Percentiles rank a stretch among this genome's conserved stretches.
Evolutionary conservation across 208 protist species (phyloP).

Genomic region (Kentomonas sorsogonicus): DNA sequence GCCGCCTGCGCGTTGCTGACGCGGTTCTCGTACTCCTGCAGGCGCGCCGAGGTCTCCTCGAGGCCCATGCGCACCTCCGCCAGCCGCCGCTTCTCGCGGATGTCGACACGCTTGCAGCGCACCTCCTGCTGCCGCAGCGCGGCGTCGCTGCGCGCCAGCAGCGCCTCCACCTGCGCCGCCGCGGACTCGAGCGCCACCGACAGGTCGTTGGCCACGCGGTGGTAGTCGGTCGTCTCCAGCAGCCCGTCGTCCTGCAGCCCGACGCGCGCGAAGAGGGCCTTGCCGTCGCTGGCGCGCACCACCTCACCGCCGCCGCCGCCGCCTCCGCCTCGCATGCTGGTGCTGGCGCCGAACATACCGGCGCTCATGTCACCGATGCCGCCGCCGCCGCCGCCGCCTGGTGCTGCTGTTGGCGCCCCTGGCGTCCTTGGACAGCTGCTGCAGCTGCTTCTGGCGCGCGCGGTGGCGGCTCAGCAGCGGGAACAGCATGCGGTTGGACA

Average conservation of each 20-base stretch:
- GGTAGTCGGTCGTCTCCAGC: slow-evolving; percentile 21
- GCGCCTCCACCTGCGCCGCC: slow-evolving; percentile 33
- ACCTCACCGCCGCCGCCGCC: background rate
- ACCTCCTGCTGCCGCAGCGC: slow-evolving; percentile 46
- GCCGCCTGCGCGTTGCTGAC: slow-evolving; percentile 77
- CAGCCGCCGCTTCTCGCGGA: slow-evolving; percentile 61
- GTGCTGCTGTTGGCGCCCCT: slow-evolving; percentile 3
- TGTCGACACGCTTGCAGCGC: slow-evolving; percentile 65
- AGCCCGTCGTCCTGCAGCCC: background rate
- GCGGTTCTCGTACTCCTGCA: slow-evolving; percentile 78
- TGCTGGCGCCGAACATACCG: slow-evolving; percentile 9
- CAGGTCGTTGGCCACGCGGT: slow-evolving; percentile 30
- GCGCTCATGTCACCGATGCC: slow-evolving; percentile 1
- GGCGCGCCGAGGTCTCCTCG: slow-evolving; percentile 56
- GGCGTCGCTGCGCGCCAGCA: slow-evolving; percentile 45
- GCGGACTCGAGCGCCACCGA: slow-evolving; percentile 45
- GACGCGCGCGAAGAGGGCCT: no score
- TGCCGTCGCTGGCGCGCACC: background rate
- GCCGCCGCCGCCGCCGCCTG: slow-evolving; percentile 11
- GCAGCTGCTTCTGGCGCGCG: slow-evolving; percentile 11
- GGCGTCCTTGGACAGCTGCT: slow-evolving; percentile 3
- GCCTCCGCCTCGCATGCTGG: background rate
- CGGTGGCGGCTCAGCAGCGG: slow-evolving; percentile 29
- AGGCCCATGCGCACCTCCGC: slow-evolving; percentile 73
- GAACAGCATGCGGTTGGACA: slow-evolving; percentile 53